These are phyloP conservation scores for Erodium trifolium DNA, from an alignment of 441 rosid species.

Conservation along the genomic window DNA sequence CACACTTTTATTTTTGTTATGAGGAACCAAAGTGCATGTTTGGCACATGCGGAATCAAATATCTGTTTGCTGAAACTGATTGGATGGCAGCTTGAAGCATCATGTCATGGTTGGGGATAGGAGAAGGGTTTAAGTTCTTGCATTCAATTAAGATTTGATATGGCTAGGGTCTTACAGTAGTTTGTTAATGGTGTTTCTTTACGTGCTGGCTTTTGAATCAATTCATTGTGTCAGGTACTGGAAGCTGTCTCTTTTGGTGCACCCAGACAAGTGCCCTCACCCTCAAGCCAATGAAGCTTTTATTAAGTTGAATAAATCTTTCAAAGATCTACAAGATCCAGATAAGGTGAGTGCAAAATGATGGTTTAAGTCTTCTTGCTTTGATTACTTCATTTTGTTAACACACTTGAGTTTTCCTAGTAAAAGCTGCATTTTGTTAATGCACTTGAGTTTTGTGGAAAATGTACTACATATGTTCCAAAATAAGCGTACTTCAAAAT, in stretches of 20 bases:
- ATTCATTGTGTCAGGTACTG: slow-evolving; percentile 49
- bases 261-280: slow-evolving; percentile 93
- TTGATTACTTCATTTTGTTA: slow-evolving; percentile 11
- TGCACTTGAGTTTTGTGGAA: not conserved
- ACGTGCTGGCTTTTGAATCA: not conserved
- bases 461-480: too few relatives aligned
- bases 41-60: not conserved
- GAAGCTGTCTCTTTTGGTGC: slow-evolving; percentile 91
- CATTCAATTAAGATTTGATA: too few relatives aligned
- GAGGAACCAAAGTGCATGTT: not conserved
- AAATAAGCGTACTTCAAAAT: too few relatives aligned
- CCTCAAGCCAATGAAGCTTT: slow-evolving; percentile 90
- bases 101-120: not conserved
- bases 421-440: not conserved
- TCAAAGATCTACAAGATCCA: slow-evolving; percentile 79
- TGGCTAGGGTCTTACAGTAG: too few relatives aligned
- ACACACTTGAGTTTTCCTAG: too few relatives aligned
- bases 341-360: slow-evolving; percentile 43
- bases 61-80: not conserved
- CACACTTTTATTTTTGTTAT: not conserved
- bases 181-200: not conserved
- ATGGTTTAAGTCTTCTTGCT: not conserved
- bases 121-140: too few relatives aligned
- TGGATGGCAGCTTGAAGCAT: not conserved
- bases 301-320: slow-evolving; percentile 71